These are phyloP conservation scores for Plantago coronopus DNA, from an alignment of 305 asterid genomes.

Conservation along the genomic window DNA sequence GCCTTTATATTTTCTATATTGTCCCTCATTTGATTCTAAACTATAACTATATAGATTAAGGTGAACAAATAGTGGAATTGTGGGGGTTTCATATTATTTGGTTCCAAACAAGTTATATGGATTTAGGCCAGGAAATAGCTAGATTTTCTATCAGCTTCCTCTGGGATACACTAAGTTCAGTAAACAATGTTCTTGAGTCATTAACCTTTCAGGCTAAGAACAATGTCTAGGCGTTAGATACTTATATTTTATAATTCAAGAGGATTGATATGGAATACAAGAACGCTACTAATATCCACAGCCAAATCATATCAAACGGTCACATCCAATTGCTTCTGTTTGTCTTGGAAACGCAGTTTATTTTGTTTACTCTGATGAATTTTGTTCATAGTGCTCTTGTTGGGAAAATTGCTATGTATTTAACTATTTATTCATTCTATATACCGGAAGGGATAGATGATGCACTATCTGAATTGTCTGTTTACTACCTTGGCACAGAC, in stretches of 20 bases:
- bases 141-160: too few species aligned
- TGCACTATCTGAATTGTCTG: conserved; percentile 18
- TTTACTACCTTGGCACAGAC: conserved; percentile 45
- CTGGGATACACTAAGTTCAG: too few species aligned
- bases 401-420: not conserved
- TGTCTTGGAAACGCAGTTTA: not conserved
- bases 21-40: conserved; percentile 7
- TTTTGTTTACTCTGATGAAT: not conserved
- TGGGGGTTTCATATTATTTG: too few species aligned
- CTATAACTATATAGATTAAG: too few species aligned
- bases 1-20: conserved; percentile 1
- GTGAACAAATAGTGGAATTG: too few species aligned
- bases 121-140: too few species aligned
- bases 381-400: conserved; percentile 9
- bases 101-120: too few species aligned
- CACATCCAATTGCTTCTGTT: not conserved
- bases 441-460: conserved; percentile 15
- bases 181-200: too few species aligned
- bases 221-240: too few species aligned
- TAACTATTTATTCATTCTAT: conserved; percentile 14
- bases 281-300: conserved; percentile 11
- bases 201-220: too few species aligned
- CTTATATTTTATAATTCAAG: too few species aligned
- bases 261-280: too few species aligned
- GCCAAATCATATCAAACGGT: not conserved